These are phyloP conservation scores for Aspergillus haitiensis DNA, from an alignment of 495 filamentous ascomycete genomes.

Conservation along the genomic window DNA sequence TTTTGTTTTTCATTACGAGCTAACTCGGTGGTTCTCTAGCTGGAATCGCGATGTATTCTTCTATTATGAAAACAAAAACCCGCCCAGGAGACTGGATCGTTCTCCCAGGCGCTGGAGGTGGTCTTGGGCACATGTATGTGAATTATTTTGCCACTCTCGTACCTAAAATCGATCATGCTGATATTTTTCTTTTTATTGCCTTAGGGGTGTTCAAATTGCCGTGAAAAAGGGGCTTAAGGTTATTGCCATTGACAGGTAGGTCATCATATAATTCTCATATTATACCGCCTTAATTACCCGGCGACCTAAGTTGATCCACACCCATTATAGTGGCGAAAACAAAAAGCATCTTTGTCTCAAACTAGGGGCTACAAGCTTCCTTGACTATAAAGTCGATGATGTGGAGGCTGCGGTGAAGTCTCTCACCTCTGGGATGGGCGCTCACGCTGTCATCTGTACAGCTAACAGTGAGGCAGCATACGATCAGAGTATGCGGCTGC, in stretches of 20 bases:
- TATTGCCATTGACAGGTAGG: slow-evolving; percentile 46
- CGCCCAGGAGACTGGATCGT: slow-evolving; percentile 44
- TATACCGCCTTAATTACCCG: not conserved
- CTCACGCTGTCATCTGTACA: slow-evolving; percentile 47
- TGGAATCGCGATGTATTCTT: slow-evolving; percentile 51
- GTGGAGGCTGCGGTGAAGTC: slow-evolving; percentile 37
- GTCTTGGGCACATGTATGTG: slow-evolving; percentile 45
- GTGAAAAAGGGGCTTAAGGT: slow-evolving; percentile 42
- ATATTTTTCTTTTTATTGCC: not conserved
- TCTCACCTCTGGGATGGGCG: slow-evolving; percentile 39
- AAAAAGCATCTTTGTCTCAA: slow-evolving; percentile 44
- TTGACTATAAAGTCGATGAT: slow-evolving; percentile 43
- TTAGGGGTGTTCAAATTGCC: slow-evolving; percentile 47
- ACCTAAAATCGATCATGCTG: not conserved
- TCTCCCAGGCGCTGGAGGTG: slow-evolving; percentile 46
- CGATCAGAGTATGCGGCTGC: slow-evolving; percentile 40
- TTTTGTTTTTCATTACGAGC: no score
- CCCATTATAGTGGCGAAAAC: slow-evolving; percentile 34
- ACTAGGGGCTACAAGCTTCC: slow-evolving; percentile 39
- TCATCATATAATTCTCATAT: not conserved
- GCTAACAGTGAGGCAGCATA: slow-evolving; percentile 44
- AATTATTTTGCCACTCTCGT: not conserved
- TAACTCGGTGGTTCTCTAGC: slow-evolving; percentile 21
- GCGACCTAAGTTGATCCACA: not conserved
- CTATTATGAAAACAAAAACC: slow-evolving; percentile 45